A percentile compares a stretch with the other conserved stretches of the same genome.
Conservation (phyloP, 257 asterid genomes). For the Pogostemon cablin region DNA sequence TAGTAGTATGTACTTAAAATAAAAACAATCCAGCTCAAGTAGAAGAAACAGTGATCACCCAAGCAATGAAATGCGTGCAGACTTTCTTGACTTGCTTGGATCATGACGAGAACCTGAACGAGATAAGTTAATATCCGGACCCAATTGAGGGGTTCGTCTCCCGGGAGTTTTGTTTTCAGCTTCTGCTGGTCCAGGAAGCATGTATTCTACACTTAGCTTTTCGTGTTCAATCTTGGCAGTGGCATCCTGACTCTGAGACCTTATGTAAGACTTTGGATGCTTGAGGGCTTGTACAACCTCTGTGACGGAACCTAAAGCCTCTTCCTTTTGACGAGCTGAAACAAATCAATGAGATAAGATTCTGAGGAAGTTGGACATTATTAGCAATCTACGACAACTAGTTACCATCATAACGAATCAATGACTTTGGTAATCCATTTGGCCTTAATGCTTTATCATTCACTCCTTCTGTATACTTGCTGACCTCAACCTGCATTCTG, state of each 20-base stretch:
- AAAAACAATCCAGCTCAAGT: neutral
- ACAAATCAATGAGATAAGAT: slow-evolving; percentile 32
- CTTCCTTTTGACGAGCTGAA: slow-evolving; percentile 95
- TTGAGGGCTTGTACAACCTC: slow-evolving; percentile 93
- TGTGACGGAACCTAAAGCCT: slow-evolving; percentile 76
- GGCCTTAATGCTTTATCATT: slow-evolving; percentile 81
- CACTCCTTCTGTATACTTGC: slow-evolving; percentile 96
- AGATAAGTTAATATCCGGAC: slow-evolving; percentile 33
- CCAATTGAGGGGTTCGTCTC: slow-evolving; percentile 49
- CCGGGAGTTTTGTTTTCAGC: slow-evolving; percentile 49
- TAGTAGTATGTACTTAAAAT: neutral
- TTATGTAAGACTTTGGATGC: slow-evolving; percentile 63
- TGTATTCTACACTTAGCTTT: slow-evolving; percentile 50
- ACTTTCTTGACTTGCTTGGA: slow-evolving; percentile 51
- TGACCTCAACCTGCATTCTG: slow-evolving; percentile 99
- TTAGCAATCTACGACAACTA: slow-evolving; percentile 17
- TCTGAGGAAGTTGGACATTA: slow-evolving; percentile 25
- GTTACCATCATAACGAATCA: slow-evolving; percentile 93
- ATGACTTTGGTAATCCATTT: slow-evolving; percentile 89
- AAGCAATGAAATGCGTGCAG: slow-evolving; percentile 58
- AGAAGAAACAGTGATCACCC: slow-evolving; percentile 50
- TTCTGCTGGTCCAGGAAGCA: slow-evolving; percentile 77
- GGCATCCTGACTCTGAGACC: slow-evolving; percentile 56
- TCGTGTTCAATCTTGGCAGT: slow-evolving; percentile 38
- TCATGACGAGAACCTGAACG: slow-evolving; percentile 51